phyloP scores from a whole-genome alignment of 1,284 basidiomycete genomes.

The Termitomyces sp. region DNA sequence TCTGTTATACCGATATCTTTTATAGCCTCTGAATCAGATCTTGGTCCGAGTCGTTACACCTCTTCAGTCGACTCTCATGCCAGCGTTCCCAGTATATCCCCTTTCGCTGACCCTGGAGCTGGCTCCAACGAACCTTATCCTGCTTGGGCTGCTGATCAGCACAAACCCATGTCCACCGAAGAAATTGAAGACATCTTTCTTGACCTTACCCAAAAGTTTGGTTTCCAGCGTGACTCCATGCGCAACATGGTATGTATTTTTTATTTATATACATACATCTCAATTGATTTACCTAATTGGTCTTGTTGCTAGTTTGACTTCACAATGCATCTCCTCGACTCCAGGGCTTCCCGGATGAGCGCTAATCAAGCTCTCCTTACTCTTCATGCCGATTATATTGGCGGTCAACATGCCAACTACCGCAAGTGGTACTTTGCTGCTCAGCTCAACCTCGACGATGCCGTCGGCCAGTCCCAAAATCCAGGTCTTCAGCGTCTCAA shows the following conservation, averaged over 20 bases:
- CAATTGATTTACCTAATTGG: constrained; percentile 8
- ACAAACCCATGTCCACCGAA: constrained; percentile 95
- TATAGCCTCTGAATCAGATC: constrained; percentile 41
- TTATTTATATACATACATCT: constrained; percentile 4
- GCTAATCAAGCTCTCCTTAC: constrained; percentile 94
- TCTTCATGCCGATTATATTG: constrained; percentile 97
- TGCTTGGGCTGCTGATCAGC: constrained; percentile 90
- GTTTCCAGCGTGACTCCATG: constrained; percentile 94
- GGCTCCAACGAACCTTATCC: constrained; percentile 77
- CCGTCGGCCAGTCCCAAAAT: constrained; percentile 93
- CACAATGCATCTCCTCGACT: constrained; percentile 96
- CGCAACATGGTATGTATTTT: constrained; percentile 70
- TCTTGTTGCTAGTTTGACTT: constrained; percentile 77
- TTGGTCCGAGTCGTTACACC: constrained; percentile 42
- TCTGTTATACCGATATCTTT: constrained; percentile 7
- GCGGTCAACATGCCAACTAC: constrained; percentile 95
- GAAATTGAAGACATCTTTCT: constrained; percentile 99
- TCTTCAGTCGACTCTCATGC: constrained; percentile 55
- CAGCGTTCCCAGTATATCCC: constrained; percentile 51
- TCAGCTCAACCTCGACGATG: constrained; percentile 98
- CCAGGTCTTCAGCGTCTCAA: constrained; percentile 87
- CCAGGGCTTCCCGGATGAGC: constrained; percentile 96
- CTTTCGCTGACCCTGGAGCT: constrained; percentile 54
- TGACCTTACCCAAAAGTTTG: constrained; percentile 98
- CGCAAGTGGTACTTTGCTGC: constrained; percentile 99